Percentiles rank a stretch among this genome's conserved stretches.
Conservation (phyloP, 1,284 basidiomycete genomes). For the Vanrija sp. region DNA sequence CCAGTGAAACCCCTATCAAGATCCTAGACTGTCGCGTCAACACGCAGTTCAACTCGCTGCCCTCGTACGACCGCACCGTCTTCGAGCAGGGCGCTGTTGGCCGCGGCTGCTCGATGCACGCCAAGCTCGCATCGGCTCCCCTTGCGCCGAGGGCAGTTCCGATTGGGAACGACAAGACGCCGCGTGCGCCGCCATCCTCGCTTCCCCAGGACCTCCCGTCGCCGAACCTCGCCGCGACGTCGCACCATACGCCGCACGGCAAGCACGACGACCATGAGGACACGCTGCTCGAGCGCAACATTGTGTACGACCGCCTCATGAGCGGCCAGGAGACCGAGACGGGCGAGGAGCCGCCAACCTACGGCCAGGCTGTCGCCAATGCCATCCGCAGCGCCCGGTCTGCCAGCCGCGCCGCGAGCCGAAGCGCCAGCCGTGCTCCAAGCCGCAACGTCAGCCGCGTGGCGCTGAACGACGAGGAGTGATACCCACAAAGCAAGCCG, state of each 20-base stretch:
- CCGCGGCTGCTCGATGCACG: constrained; percentile 37
- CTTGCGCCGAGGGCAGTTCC: background rate
- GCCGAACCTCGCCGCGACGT: background rate
- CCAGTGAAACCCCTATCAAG: constrained; percentile 50
- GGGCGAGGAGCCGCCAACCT: constrained; percentile 64
- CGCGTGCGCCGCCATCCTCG: constrained; percentile 1
- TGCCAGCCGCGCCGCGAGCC: constrained; percentile 3
- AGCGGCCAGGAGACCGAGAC: constrained; percentile 61
- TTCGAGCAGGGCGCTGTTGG: constrained; percentile 5
- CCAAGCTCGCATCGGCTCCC: background rate
- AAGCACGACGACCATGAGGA: constrained; percentile 29
- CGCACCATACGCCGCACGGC: background rate
- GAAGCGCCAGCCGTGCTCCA: background rate
- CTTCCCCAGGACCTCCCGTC: background rate
- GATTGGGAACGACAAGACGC: background rate
- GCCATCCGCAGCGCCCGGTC: constrained; percentile 14
- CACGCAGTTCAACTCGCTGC: constrained; percentile 69
- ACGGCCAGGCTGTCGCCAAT: constrained; percentile 51
- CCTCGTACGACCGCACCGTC: constrained; percentile 48
- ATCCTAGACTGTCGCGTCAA: constrained; percentile 65
- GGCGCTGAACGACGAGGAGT: too few relatives aligned
- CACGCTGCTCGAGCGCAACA: constrained; percentile 46
- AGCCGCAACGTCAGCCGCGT: constrained; percentile 1
- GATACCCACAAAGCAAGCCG: too few relatives aligned
- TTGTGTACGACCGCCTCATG: constrained; percentile 55